These are phyloP conservation scores for Nicotiana attenuata DNA, from an alignment of 257 asterid genomes.

Conservation along the genomic window DNA sequence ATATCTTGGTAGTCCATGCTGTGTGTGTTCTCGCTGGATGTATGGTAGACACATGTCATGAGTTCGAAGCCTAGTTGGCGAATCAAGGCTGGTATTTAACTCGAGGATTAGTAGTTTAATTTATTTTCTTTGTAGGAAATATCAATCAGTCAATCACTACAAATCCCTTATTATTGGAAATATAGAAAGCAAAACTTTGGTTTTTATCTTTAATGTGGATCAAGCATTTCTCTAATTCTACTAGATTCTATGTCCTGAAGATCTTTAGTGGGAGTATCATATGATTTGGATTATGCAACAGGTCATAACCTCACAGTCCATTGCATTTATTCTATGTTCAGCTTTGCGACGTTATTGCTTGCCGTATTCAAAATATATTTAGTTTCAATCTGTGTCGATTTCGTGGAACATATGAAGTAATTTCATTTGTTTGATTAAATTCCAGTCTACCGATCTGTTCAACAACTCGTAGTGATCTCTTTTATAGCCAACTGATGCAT, in stretches of 20 bases:
- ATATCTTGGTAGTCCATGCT: constrained; percentile 6
- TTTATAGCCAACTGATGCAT: not conserved
- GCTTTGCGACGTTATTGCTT: not conserved
- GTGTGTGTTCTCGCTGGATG: not conserved
- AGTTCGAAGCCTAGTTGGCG: not conserved
- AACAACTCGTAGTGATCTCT: not conserved
- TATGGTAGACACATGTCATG: not conserved
- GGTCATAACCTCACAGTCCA: not conserved
- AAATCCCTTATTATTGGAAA: not conserved
- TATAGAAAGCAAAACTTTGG: not conserved
- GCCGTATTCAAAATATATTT: not conserved
- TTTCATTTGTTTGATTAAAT: not conserved
- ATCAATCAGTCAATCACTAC: not conserved
- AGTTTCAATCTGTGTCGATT: not conserved
- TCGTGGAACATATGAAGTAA: not conserved
- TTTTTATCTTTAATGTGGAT: not conserved
- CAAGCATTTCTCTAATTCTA: not conserved
- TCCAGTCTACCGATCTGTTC: not conserved
- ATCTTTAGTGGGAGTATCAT: not conserved
- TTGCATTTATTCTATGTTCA: not conserved
- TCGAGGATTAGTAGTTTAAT: not conserved
- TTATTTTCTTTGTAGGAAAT: not conserved
- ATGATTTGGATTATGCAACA: not conserved
- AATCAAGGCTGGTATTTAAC: not conserved
- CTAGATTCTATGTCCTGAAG: not conserved